Percentiles rank a stretch among this genome's conserved stretches.
These are phyloP conservation scores for Isabelozyma gotoi DNA, from an alignment of 805 yeast species.

Conservation along the genomic window DNA sequence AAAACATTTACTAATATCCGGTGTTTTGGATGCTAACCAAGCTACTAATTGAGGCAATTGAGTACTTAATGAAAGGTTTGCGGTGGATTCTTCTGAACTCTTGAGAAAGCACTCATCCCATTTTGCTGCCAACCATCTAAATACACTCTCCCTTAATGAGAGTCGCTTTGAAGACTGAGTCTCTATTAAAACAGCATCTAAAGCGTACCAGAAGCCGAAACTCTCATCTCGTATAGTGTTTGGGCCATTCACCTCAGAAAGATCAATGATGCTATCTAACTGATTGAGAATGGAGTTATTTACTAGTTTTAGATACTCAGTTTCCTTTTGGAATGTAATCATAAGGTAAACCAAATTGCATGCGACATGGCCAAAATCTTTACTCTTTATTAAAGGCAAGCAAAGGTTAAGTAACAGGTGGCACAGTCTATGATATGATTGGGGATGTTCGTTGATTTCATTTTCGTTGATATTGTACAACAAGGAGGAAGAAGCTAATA, in stretches of 20 bases:
- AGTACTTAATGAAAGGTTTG: not conserved
- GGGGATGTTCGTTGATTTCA: not conserved
- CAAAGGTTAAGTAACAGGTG: slow-evolving; percentile 31
- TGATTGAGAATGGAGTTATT: slow-evolving; percentile 47
- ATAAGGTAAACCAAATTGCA: slow-evolving; percentile 28
- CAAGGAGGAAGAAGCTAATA: slow-evolving; percentile 18
- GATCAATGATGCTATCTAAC: slow-evolving; percentile 49
- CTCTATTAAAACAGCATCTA: slow-evolving; percentile 34
- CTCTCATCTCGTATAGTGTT: slow-evolving; percentile 43
- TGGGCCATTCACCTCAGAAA: slow-evolving; percentile 66
- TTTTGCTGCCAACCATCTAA: slow-evolving; percentile 52
- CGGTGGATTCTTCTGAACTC: not conserved
- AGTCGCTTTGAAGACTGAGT: slow-evolving; percentile 28
- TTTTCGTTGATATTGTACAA: slow-evolving; percentile 5
- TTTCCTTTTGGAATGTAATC: slow-evolving; percentile 6
- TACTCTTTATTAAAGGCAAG: slow-evolving; percentile 36
- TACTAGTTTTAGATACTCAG: slow-evolving; percentile 6
- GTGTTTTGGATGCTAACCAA: not conserved
- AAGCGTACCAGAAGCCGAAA: slow-evolving; percentile 52
- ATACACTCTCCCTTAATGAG: slow-evolving; percentile 26
- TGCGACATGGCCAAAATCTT: slow-evolving; percentile 21
- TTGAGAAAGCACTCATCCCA: slow-evolving; percentile 33
- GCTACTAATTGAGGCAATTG: not conserved
- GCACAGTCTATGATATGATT: not conserved
- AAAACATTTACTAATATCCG: not conserved